Evolutionary conservation across 169 alveolate species (phyloP).

Genomic region (Cyclospora cayetanensis): DNA sequence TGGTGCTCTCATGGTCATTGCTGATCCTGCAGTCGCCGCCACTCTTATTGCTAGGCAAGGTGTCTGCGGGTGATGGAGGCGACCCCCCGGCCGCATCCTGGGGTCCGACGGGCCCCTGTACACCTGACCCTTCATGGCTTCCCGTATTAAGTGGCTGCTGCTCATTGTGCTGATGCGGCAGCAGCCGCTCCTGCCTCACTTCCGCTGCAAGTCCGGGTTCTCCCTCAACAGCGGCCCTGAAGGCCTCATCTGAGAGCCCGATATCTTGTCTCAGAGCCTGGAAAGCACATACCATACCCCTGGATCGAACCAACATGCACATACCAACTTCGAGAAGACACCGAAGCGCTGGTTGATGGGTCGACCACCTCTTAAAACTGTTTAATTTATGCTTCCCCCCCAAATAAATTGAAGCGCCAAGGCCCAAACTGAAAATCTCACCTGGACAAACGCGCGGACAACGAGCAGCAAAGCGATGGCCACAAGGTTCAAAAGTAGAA

Average conservation of each 20-base stretch:
- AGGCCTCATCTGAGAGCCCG: background rate
- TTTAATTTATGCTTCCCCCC: background rate
- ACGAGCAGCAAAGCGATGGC: constrained; percentile 10
- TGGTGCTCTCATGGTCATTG: background rate
- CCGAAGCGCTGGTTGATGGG: no score
- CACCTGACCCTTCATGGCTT: constrained; percentile 4
- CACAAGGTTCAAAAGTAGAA: background rate
- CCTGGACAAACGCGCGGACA: constrained; percentile 10
- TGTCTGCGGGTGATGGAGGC: background rate
- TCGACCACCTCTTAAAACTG: background rate
- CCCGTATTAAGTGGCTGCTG: background rate
- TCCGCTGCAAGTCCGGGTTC: constrained; percentile 42
- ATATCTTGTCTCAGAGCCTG: background rate
- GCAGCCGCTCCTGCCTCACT: constrained; percentile 34
- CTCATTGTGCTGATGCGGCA: background rate
- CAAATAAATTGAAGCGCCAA: background rate
- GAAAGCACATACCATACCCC: background rate
- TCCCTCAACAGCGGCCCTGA: background rate
- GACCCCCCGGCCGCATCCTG: background rate
- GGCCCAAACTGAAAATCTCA: background rate
- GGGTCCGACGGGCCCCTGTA: no score
- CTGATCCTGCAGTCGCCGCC: background rate
- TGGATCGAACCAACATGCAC: background rate
- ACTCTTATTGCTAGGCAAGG: constrained; percentile 2
- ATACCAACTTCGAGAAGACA: background rate